Conservation (phyloP, 129 eudicot species). For the Arctium lappa region DNA sequence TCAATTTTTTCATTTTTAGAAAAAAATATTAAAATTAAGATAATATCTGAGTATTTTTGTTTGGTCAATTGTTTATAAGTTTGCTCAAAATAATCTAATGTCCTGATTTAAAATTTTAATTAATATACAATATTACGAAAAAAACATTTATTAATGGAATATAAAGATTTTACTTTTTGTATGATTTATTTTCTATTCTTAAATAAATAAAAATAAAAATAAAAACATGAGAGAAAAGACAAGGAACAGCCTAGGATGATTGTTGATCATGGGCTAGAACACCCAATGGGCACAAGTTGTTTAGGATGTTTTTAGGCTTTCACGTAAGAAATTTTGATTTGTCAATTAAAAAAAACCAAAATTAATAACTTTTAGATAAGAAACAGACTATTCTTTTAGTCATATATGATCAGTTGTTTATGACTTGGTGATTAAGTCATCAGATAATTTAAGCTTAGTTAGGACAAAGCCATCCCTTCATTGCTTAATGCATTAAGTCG, state of each 20-base stretch:
- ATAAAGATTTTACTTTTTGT: neutral
- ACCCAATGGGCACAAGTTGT: neutral
- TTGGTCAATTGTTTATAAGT: no score
- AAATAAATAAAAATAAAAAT: no score
- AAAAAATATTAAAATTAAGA: neutral
- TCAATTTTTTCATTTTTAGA: neutral
- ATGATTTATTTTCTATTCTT: neutral
- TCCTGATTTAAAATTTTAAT: neutral
- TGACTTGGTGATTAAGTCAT: neutral
- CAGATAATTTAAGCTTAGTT: neutral
- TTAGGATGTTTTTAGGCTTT: no score
- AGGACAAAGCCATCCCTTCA: neutral
- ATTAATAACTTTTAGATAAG: no score
- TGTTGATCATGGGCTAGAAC: neutral
- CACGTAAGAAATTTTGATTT: neutral
- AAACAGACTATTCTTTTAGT: no score
- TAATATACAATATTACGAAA: neutral
- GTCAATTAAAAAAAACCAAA: no score
- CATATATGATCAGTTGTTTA: neutral
- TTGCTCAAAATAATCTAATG: neutral
- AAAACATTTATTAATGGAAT: neutral
- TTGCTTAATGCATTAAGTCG: neutral
- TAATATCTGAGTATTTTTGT: neutral
- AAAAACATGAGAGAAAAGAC: neutral
- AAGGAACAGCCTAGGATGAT: neutral